Evolutionary conservation across 2,329 filamentous ascomycete genomes (phyloP).

Genomic region (Cadophora sp.): DNA sequence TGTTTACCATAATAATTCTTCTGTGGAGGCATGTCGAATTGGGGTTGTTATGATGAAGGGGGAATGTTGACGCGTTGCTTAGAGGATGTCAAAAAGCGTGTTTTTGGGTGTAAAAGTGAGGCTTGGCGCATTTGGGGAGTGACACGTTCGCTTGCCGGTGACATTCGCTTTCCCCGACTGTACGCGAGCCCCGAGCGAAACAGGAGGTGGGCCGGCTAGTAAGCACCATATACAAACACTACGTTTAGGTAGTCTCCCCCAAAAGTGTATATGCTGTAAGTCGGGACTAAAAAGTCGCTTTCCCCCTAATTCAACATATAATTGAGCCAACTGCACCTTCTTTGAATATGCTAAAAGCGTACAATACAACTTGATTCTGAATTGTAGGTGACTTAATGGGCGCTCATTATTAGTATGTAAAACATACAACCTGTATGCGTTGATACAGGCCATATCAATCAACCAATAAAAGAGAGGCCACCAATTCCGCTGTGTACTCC

Average conservation of each 20-base stretch:
- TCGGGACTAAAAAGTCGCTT: neutral
- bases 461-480: neutral
- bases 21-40: neutral
- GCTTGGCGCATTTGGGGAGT: no score
- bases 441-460: neutral
- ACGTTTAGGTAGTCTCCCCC: neutral
- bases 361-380: no score
- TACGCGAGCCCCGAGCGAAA: no score
- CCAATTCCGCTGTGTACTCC: neutral
- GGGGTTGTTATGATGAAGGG: neutral
- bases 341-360: no score
- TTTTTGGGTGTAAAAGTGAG: no score
- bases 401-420: neutral
- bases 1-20: neutral
- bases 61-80: no score
- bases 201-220: no score
- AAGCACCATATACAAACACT: neutral
- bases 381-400: neutral
- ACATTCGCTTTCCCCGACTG: no score
- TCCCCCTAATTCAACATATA: no score
- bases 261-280: neutral
- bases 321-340: no score
- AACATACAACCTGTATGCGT: neutral
- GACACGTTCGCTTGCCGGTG: no score
- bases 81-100: no score